These are phyloP conservation scores for Dicorynia guianensis DNA, from an alignment of 306 rosid genomes.

Conservation along the genomic window DNA sequence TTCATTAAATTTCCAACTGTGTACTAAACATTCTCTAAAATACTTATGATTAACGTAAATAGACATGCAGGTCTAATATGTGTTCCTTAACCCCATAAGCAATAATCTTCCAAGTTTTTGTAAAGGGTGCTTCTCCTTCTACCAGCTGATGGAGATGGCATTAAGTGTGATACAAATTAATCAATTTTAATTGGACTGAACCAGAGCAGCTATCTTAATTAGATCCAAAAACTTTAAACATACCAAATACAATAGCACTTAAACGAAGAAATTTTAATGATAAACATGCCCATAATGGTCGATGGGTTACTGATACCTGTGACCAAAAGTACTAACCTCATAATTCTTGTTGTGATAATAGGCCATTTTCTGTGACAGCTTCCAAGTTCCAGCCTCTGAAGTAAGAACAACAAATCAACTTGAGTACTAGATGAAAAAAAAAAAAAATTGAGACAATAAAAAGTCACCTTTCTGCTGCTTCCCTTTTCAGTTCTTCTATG, in stretches of 20 bases:
- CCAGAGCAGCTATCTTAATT: background rate
- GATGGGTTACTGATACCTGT: conserved; percentile 21
- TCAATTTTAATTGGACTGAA: background rate
- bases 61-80: background rate
- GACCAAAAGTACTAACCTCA: conserved; percentile 44
- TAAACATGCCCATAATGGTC: conserved; percentile 20
- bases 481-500: conserved; percentile 63
- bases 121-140: background rate
- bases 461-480: conserved; percentile 74
- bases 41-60: no score
- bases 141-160: no score
- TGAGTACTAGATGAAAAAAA: conserved; percentile 23
- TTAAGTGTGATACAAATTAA: background rate
- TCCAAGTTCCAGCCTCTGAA: conserved; percentile 85
- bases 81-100: background rate
- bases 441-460: conserved; percentile 25
- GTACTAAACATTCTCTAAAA: no score
- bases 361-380: conserved; percentile 56
- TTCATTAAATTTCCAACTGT: no score
- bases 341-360: conserved; percentile 43
- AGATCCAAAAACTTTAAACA: background rate
- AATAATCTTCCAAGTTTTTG: no score
- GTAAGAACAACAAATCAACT: conserved; percentile 33
- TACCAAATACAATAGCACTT: background rate
- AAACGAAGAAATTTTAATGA: conserved; percentile 19